Evolutionary conservation across 176 grass and related monocot species (phyloP), one percentile per base, ranked within the genome.

Genomic region (Bothriochloa decipiens): DNA sequence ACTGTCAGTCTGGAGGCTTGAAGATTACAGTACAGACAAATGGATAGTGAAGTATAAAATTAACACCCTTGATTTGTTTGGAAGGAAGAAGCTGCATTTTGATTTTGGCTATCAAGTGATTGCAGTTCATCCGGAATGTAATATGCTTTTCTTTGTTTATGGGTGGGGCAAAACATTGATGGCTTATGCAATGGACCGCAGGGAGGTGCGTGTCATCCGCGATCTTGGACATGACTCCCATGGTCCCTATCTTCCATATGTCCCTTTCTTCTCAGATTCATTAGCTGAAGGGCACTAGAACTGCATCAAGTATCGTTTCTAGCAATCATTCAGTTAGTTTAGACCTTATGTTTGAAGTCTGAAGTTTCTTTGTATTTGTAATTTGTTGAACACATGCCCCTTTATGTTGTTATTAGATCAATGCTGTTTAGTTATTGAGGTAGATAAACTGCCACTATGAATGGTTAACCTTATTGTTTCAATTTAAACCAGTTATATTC

Each of bases 131-230:
- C 70, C 70, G 2, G 42, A 74, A 18, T 17, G 71, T 15, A 50
- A 50, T 73, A 16, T 74, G 43, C 17, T 74, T 74, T 74, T 49
- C 43, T 74, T 74, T 46, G 40, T 72, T 8, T 43, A 43, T 27
- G 70, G 40, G 22, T 26, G 12, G 40, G n/a, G 27, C 39, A 15
- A 43, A 0, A 46, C 70, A 3, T 42, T 72, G n/a, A 16, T 43
- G 12, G 39, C 70, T 45, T 46, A 72, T 46, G 70, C 46, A 72
- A 45, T 72, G 70, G 70, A 27, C n/a, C 12, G 23, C 23, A 27
- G 26, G 23, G 70, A 72, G 17, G 70, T 72, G 25, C 23, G 70
- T 8, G 41, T 72, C 6, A 72, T 72, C 41, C 23, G 70, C 13
- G 47, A 28, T 16, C 41, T 72, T 9, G 72, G 72, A 50, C 15